Base-by-base conservation (phyloP, 306 rosid species). In the Hippophae gyantsensis region DNA sequence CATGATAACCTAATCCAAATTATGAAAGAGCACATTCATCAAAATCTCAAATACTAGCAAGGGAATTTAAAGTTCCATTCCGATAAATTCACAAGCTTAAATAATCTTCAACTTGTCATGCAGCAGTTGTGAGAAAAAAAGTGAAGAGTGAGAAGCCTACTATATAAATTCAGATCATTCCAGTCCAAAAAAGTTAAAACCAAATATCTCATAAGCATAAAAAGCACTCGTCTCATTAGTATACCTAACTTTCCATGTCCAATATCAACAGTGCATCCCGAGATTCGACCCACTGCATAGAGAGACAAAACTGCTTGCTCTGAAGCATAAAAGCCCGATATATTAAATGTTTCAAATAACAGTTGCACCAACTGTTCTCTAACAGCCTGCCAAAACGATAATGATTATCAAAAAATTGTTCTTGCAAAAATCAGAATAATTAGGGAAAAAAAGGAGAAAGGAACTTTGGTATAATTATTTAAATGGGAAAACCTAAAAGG, bases 241-340 rank as follows among this genome's bases (percentile, higher is more conserved):
- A 58, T 81, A 92, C 98, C 98, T 75, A 92, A 85, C 81, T 92
- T 92, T 64, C 98, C 98, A 71, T 92, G 95, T 63, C 98, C 98
- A 71, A 92, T 92, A 64, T 87, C 98, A 40, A 92, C 98, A 38
- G 88, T 85, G 78, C 98, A 90, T 72, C 98, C 98, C 2, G 98
- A 90, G 56, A 90, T 90, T 54, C 98, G 90, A 69, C 96, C 98
- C 42, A 92, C 95, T 3, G 95, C 93, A 78, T 87, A 92, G 47
- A 92, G 86, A 9, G 98, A 92, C 73, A 87, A 68, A 45, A 92
- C 96, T 53, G 98, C 96, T 71, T 92, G 98, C 71, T 92, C 98
- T 1, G 98, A 92, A 62, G 98, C 98, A 78, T 92, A 92, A 80
- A 92, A 92, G 68, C 98, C 98, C 47, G 98, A 92, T 75, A 87